Percentiles rank a stretch among this genome's conserved stretches.
These are phyloP conservation scores for Pouteria glomerata DNA, from an alignment of 148 eudicot species.

Conservation along the genomic window DNA sequence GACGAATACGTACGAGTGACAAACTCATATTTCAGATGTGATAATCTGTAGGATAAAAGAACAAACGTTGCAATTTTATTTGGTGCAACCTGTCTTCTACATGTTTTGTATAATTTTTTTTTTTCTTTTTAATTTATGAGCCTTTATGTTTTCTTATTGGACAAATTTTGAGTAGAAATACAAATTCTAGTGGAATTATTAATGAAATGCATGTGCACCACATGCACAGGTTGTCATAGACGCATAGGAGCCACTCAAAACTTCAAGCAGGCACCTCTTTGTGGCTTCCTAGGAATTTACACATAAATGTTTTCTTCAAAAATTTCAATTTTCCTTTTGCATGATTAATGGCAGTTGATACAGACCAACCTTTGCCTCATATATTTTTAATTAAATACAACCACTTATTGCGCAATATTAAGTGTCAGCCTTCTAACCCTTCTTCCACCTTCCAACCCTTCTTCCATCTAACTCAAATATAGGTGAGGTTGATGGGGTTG, in stretches of 20 bases:
- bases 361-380: background rate
- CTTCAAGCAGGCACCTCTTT: background rate
- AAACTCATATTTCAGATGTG: too few relatives aligned
- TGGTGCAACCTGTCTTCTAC: background rate
- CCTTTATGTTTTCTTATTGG: too few relatives aligned
- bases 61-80: background rate
- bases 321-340: background rate
- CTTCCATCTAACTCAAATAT: background rate
- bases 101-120: background rate
- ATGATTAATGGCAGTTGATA: background rate
- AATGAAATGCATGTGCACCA: background rate
- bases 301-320: background rate
- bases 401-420: background rate
- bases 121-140: too few relatives aligned
- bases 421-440: too few relatives aligned
- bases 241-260: background rate
- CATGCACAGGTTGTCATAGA: background rate
- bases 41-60: background rate
- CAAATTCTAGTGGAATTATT: background rate
- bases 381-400: background rate
- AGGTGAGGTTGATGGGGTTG: too few relatives aligned
- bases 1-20: too few relatives aligned
- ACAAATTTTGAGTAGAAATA: too few relatives aligned
- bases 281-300: background rate
- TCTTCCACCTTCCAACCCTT: background rate